These are phyloP conservation scores for Dendrocalamus sinicus DNA, from an alignment of 176 grass and related monocot genomes.

Conservation along the genomic window DNA sequence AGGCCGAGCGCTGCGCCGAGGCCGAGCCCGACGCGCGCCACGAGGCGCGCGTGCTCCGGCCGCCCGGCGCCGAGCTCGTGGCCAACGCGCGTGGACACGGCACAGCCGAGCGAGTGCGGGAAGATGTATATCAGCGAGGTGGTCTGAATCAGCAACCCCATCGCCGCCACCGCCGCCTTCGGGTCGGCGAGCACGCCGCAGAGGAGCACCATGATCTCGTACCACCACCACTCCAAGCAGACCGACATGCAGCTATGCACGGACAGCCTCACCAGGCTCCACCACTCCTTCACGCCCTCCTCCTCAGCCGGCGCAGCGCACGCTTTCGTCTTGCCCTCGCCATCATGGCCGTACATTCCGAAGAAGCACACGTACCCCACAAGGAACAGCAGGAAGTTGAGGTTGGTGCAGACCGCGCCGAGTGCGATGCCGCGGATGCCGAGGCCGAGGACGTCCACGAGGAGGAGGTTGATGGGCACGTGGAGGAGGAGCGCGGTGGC, in stretches of 20 bases:
- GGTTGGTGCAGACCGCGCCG: slow-evolving; percentile 72
- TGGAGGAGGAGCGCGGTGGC: slow-evolving; percentile 66
- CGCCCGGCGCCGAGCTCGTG: slow-evolving; percentile 75
- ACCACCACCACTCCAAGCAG: slow-evolving; percentile 97
- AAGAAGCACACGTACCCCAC: slow-evolving; percentile 65
- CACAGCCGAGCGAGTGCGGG: slow-evolving; percentile 86
- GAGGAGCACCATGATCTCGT: slow-evolving; percentile 94
- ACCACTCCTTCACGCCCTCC: slow-evolving; percentile 51
- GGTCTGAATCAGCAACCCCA: slow-evolving; percentile 91
- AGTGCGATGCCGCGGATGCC: slow-evolving; percentile 81
- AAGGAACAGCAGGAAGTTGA: slow-evolving; percentile 77
- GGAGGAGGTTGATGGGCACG: slow-evolving; percentile 71
- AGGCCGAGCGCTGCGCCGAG: slow-evolving; percentile 66
- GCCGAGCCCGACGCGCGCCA: slow-evolving; percentile 59
- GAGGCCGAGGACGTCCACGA: slow-evolving; percentile 65
- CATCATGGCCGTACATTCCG: slow-evolving; percentile 46
- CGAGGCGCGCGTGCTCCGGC: slow-evolving; percentile 69
- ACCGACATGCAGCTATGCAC: slow-evolving; percentile 90
- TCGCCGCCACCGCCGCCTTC: slow-evolving; percentile 79
- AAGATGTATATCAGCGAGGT: slow-evolving; percentile 94
- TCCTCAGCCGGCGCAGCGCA: neutral
- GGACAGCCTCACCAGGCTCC: slow-evolving; percentile 61
- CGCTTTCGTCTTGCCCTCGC: neutral
- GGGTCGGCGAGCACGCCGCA: slow-evolving; percentile 80
- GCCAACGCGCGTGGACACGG: slow-evolving; percentile 78